Base-by-base conservation (phyloP, 2,329 filamentous ascomycete genomes). In the Leptoxyphium fumago region DNA sequence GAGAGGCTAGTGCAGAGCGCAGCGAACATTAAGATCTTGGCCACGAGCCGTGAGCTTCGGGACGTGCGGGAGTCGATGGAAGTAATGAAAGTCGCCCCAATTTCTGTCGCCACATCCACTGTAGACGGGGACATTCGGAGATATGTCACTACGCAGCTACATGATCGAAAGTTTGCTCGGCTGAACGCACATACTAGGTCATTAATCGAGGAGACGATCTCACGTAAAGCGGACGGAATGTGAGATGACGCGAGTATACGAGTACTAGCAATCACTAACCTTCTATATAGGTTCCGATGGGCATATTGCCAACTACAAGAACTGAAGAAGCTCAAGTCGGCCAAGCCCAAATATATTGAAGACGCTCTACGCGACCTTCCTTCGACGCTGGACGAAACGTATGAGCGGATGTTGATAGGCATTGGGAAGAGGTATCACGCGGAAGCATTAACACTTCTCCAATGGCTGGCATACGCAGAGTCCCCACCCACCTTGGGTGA, bases 301-400 rank as follows among this genome's bases (percentile, higher is more conserved):
- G 50, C 44, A 29, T 43, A 43, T 40, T 50, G 43, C 36, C 42
- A 47, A 38, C 18, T 52, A 11, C 38, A 49, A 21, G 40, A 47
- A 42, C 47, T 52, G 13, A 45, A 40, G 28, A 48, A 46, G 40
- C 41, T 46, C n/a, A 48, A 48, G 32, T 26, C 40, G 26, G 34
- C 42, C n/a, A 45, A 44, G 30, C 45, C 49, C 5, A 51, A 48
- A 38, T 34, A 42, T n/a, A 32, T 53, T 4, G 10, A 42, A 34
- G 39, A 43, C 38, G 38, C 41, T n/a, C 42, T 59, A 11, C 17
- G n/a, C 2, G 14, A 46, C 21, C 45, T 57, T 5, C 56, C 54
- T 0, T 5, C 17, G 21, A 55, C 48, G 15, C 42, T 58, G 11
- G 52, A 58, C 36, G 52, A 50, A 29, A 59, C 51, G 3, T 59